These are phyloP conservation scores for Xerocomellus chrysenteron DNA, from an alignment of 768 basidiomycete genomes.

Conservation along the genomic window DNA sequence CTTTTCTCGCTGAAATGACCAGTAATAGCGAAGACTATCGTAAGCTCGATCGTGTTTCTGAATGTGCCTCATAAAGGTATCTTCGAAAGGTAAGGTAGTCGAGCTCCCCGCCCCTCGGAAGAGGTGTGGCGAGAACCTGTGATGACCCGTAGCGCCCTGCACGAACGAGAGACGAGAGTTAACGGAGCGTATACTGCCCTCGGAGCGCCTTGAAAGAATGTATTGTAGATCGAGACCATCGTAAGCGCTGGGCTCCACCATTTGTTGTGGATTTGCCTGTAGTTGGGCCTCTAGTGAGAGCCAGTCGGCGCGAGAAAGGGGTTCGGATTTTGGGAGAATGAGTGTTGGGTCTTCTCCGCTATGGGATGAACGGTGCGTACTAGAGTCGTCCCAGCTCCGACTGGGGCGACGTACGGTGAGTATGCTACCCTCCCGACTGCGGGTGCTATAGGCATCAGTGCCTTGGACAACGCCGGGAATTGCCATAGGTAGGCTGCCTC, in stretches of 20 bases:
- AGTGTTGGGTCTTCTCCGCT: conserved; percentile 21
- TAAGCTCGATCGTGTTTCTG: conserved; percentile 44
- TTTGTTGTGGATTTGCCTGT: conserved; percentile 16
- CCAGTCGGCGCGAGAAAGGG: conserved; percentile 47
- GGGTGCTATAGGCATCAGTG: conserved; percentile 28
- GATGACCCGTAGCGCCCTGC: neutral
- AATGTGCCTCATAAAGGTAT: conserved; percentile 40
- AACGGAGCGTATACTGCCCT: conserved; percentile 36
- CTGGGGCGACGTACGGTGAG: conserved; percentile 61
- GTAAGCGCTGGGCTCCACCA: neutral
- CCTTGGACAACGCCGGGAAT: conserved; percentile 42
- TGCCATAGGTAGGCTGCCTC: conserved; percentile 61
- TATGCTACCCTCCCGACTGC: conserved; percentile 57
- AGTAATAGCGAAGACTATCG: conserved; percentile 43
- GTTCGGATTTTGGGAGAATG: conserved; percentile 49
- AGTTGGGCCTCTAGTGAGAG: conserved; percentile 47
- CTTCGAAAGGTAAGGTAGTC: conserved; percentile 36
- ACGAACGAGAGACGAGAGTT: conserved; percentile 24
- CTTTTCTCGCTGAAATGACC: conserved; percentile 60
- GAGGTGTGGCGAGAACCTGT: conserved; percentile 29
- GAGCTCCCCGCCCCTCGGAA: conserved; percentile 33
- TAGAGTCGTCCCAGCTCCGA: conserved; percentile 55
- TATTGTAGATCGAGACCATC: conserved; percentile 49
- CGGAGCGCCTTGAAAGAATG: conserved; percentile 36
- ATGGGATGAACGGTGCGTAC: conserved; percentile 18